Evolutionary conservation across 192 early-diverging fungal species (phyloP).

Genomic region (Allomyces javanicus): DNA sequence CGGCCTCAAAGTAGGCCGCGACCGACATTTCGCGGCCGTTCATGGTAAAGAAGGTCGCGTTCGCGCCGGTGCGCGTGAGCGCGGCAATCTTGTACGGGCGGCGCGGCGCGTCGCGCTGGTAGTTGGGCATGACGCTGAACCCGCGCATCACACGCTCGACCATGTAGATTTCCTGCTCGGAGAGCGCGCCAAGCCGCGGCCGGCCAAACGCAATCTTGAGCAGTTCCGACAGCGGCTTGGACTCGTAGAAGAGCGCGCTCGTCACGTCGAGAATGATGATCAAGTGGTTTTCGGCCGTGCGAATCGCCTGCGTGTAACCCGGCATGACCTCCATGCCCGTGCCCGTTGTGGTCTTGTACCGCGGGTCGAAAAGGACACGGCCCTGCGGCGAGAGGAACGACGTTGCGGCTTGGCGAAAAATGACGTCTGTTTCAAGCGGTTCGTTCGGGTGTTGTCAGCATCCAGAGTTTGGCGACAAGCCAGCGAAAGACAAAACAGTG

Average conservation of each 20-base stretch:
- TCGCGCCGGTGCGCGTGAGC: not conserved
- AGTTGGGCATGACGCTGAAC: not conserved
- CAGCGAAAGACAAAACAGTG: not conserved
- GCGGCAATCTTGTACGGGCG: not conserved
- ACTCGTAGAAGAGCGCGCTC: not conserved
- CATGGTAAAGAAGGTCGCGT: not conserved
- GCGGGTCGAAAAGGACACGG: not conserved
- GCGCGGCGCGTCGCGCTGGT: not conserved
- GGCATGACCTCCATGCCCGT: not conserved
- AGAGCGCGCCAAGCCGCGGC: not conserved
- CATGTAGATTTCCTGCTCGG: not conserved
- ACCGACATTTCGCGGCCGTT: slow-evolving; percentile 28
- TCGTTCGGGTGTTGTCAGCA: not conserved
- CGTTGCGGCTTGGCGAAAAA: not conserved
- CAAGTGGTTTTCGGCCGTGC: not conserved
- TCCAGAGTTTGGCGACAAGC: not conserved
- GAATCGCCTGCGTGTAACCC: not conserved
- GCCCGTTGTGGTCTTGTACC: not conserved
- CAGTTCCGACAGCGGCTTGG: not conserved
- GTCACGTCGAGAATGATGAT: not conserved
- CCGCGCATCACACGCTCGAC: not conserved
- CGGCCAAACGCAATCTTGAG: not conserved
- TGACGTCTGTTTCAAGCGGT: not conserved
- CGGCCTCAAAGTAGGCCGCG: slow-evolving; percentile 52
- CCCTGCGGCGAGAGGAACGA: not conserved